These are phyloP conservation scores for Colletotrichum sp. DNA, from an alignment of 2,329 filamentous ascomycete genomes.

Conservation along the genomic window DNA sequence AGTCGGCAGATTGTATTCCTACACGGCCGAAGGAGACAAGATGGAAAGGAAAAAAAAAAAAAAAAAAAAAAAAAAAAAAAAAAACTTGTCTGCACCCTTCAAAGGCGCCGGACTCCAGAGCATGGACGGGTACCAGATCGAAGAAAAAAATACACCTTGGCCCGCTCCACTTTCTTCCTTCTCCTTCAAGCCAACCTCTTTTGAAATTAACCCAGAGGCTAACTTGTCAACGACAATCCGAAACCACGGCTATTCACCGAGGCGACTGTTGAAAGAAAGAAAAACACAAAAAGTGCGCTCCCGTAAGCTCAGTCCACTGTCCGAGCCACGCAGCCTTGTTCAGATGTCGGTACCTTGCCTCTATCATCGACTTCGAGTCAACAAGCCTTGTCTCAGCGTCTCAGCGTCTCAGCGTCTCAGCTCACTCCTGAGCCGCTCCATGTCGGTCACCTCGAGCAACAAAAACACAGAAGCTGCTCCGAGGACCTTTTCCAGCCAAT, in stretches of 20 bases:
- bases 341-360: neutral
- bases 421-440: neutral
- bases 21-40: neutral
- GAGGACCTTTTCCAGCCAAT: neutral
- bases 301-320: neutral
- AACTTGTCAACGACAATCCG: neutral
- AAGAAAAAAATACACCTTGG: neutral
- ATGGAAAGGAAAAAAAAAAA: neutral
- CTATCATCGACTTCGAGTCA: neutral
- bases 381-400: neutral
- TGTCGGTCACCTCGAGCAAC: neutral
- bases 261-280: neutral
- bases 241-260: slow-evolving; percentile 18
- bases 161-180: neutral
- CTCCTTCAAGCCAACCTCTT: slow-evolving; percentile 7
- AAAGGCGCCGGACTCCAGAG: neutral
- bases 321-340: neutral
- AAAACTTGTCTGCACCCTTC: neutral
- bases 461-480: neutral
- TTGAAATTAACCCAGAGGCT: slow-evolving; percentile 1
- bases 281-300: neutral
- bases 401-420: neutral
- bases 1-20: slow-evolving; percentile 3
- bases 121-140: neutral
- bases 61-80: neutral